phyloP scores from a whole-genome alignment of 1,139 yeast species.

The Maudiozyma humilis region DNA sequence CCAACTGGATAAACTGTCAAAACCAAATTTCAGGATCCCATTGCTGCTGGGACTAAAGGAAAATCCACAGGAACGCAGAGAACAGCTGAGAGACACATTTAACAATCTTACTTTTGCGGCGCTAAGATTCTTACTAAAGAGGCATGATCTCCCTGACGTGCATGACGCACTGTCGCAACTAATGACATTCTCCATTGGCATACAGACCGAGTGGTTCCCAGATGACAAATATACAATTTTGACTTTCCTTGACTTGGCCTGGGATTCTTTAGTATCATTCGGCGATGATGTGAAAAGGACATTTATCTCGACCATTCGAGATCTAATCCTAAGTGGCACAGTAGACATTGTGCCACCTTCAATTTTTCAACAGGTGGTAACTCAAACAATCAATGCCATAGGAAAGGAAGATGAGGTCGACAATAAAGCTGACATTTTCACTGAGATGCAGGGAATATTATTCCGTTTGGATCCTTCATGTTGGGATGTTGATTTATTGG shows the following conservation, averaged over 20 bases:
- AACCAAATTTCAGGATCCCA: constrained; percentile 29
- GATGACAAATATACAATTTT: constrained; percentile 3
- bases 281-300: neutral
- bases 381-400: constrained; percentile 39
- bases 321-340: constrained; percentile 40
- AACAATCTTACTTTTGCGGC: constrained; percentile 39
- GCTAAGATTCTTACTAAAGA: constrained; percentile 18
- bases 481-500: constrained; percentile 68
- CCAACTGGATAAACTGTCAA: constrained; percentile 41
- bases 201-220: constrained; percentile 10
- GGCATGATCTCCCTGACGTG: no score
- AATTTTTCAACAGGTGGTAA: constrained; percentile 52
- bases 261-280: constrained; percentile 7
- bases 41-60: constrained; percentile 18
- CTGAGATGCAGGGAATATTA: constrained; percentile 51
- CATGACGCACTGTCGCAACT: constrained; percentile 4
- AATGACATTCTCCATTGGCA: constrained; percentile 4
- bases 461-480: constrained; percentile 55
- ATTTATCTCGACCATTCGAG: constrained; percentile 3
- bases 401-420: no score
- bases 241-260: constrained; percentile 8
- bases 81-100: constrained; percentile 47
- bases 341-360: constrained; percentile 50
- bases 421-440: neutral
- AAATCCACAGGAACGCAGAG: constrained; percentile 37